Base-by-base conservation (phyloP, 768 basidiomycete species). In the Suillus tomentosus region DNA sequence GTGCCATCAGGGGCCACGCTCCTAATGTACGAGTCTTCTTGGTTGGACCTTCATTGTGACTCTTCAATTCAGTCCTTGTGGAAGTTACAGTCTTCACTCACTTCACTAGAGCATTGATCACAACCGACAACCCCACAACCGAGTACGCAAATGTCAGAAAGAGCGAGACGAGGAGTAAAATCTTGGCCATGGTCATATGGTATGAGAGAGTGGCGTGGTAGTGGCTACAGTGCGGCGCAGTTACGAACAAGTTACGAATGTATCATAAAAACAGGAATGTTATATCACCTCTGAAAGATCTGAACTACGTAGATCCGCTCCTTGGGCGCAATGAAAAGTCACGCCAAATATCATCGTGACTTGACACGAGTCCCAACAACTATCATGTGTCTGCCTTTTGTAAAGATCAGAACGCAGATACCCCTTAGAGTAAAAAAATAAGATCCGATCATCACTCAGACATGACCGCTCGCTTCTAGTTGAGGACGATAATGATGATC, bases 101-200 rank as follows among this genome's bases (percentile, higher is more conserved):
- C 65, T 60, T 66, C 43, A 66, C 42, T 31, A 60, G 45, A 8
- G 65, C 42, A 50, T 66, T 66, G 27, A 66, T 40, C 11, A 57
- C 65, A 11, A 66, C 34, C 15, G 54, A 42, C 37, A 10, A 34
- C 17, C 62, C 60, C 27, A 72, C 65, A n/a, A 72, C 40, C 2
- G 70, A 68, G 71, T 71, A 77, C 34, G 73, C 72, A 62, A 70
- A 74, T 51, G 77, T 72, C 47, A 78, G 65, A 36, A 65, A 61
- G 42, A 77, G 71, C 1, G 72, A 57, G 11, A 64, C 60, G 2
- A 75, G 61, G 6, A 58, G 57, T 42, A 42, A 10, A 42, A 58
- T 11, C 40, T 42, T 58, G 24, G 56, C 11, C 31, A 31, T 6
- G 2, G 24, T 3, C 39, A 58, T 58, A 58, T 58, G 57, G 0